A percentile compares a stretch with the other conserved stretches of the same genome.
Conservation (phyloP, 176 grass and related monocot genomes). For the Guadua angustifolia region DNA sequence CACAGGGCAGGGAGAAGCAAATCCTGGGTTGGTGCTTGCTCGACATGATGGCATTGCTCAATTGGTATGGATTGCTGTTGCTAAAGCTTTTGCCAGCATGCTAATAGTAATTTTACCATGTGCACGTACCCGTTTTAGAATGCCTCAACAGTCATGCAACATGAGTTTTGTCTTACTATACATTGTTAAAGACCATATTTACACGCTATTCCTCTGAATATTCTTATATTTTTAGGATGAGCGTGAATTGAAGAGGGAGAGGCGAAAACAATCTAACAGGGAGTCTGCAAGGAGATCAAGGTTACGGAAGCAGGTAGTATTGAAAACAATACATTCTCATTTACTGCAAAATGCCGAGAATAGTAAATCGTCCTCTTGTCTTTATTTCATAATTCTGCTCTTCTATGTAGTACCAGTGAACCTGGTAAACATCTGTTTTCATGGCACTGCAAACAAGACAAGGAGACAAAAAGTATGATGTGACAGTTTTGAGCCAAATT, state of each 20-base stretch:
- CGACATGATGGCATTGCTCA: conserved; percentile 39
- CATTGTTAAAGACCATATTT: conserved; percentile 19
- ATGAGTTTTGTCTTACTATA: conserved; percentile 5
- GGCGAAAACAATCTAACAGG: conserved; percentile 92
- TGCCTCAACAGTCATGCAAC: background rate
- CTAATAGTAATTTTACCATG: conserved; percentile 9
- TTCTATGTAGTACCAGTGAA: conserved; percentile 1
- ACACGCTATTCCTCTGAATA: background rate
- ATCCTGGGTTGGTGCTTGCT: conserved; percentile 41
- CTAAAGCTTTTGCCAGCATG: background rate
- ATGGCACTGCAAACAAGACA: conserved; percentile 2
- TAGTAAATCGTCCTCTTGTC: background rate
- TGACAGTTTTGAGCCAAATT: background rate
- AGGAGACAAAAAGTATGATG: background rate
- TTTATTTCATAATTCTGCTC: conserved; percentile 5
- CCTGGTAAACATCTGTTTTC: conserved; percentile 10
- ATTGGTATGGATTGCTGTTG: conserved; percentile 29
- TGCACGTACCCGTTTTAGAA: background rate
- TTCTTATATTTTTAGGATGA: conserved; percentile 69
- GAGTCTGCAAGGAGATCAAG: conserved; percentile 95
- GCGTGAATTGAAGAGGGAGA: conserved; percentile 84
- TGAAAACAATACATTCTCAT: conserved; percentile 34
- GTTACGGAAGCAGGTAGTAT: conserved; percentile 82
- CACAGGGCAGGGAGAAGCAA: conserved; percentile 47
- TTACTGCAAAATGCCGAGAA: background rate